Percentiles rank a stretch among this genome's conserved stretches.
These are phyloP conservation scores for Sarocladiaceae sp. DNA, from an alignment of 2,329 filamentous ascomycete species.

Conservation along the genomic window DNA sequence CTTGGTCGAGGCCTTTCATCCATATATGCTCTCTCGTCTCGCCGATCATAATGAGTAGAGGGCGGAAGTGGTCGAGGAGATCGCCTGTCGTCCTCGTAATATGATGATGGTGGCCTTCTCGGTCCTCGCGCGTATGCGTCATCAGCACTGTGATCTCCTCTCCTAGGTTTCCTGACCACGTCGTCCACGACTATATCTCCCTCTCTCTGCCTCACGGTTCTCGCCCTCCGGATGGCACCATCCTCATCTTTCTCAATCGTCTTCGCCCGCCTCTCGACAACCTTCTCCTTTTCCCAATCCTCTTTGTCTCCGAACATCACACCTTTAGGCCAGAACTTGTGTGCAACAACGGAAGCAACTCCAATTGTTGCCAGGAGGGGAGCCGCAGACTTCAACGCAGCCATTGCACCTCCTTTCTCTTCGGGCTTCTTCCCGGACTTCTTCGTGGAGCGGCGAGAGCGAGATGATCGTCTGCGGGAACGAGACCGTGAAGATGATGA, in stretches of 20 bases:
- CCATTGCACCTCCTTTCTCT: constrained; percentile 18
- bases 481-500: constrained; percentile 5
- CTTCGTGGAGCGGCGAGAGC: background rate
- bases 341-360: constrained; percentile 28
- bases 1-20: constrained; percentile 1
- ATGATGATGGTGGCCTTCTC: background rate
- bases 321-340: constrained; percentile 31
- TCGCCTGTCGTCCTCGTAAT: background rate
- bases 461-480: background rate
- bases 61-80: background rate
- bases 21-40: background rate
- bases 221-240: constrained; percentile 2
- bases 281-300: constrained; percentile 20
- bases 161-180: background rate
- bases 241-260: constrained; percentile 7
- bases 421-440: background rate
- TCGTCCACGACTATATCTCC: constrained; percentile 2
- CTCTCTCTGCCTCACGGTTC: background rate
- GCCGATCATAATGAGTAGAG: background rate
- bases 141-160: constrained; percentile 2
- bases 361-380: constrained; percentile 30
- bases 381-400: constrained; percentile 24
- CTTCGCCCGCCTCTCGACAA: background rate
- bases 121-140: background rate
- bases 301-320: constrained; percentile 23